A percentile compares a stretch with the other conserved stretches of the same genome.
Conservation (phyloP, 768 basidiomycete genomes). For the Tulasnella sp. region DNA sequence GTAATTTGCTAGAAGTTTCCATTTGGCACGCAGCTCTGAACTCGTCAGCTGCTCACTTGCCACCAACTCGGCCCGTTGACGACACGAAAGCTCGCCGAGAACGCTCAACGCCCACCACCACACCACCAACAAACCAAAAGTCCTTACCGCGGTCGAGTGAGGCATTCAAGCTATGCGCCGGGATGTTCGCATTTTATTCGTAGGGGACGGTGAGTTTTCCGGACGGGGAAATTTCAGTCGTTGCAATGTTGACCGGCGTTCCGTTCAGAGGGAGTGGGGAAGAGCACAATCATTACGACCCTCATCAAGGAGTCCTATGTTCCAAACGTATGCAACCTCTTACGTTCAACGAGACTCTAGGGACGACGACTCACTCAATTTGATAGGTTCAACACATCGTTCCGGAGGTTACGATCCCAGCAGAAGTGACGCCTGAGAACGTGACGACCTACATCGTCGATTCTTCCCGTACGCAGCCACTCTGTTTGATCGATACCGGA, state of each 20-base stretch:
- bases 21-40: not conserved
- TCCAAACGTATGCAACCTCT: slow-evolving; percentile 50
- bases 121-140: not conserved
- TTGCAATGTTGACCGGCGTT: not conserved
- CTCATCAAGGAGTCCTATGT: slow-evolving; percentile 95
- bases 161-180: slow-evolving; percentile 46
- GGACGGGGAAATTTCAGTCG: slow-evolving; percentile 8
- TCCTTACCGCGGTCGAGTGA: not conserved
- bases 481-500: not conserved
- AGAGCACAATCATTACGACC: slow-evolving; percentile 93
- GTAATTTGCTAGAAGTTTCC: too few species aligned
- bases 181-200: slow-evolving; percentile 89
- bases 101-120: not conserved
- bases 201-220: slow-evolving; percentile 69
- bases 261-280: slow-evolving; percentile 82
- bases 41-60: not conserved
- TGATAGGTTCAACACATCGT: slow-evolving; percentile 83
- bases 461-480: slow-evolving; percentile 63
- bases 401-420: slow-evolving; percentile 95
- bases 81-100: not conserved
- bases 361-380: slow-evolving; percentile 14
- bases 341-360: not conserved
- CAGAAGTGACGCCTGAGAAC: slow-evolving; percentile 94
- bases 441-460: slow-evolving; percentile 98
- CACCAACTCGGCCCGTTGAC: not conserved